Percentiles rank a stretch among this genome's conserved stretches.
phyloP scores from a whole-genome alignment of 2,329 filamentous ascomycete genomes.

The Rosellinia necatrix region DNA sequence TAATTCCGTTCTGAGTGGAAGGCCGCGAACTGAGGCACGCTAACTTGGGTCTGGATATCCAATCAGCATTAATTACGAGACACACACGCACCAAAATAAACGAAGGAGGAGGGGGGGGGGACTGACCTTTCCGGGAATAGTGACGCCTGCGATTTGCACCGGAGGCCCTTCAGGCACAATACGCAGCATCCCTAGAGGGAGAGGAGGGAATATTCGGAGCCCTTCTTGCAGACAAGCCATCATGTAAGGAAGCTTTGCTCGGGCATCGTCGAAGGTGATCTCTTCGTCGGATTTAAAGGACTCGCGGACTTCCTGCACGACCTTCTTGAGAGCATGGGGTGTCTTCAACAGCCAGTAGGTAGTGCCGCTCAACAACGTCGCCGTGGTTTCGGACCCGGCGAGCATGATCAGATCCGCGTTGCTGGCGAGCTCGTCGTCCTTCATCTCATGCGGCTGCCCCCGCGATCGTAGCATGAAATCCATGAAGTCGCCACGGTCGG shows the following conservation, averaged over 20 bases:
- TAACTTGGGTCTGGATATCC: constrained; percentile 28
- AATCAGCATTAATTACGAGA: constrained; percentile 11
- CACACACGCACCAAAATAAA: not conserved
- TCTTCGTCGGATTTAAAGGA: constrained; percentile 52
- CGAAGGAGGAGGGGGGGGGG: too few relatives aligned
- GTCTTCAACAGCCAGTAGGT: constrained; percentile 40
- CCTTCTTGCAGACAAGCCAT: constrained; percentile 35
- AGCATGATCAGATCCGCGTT: constrained; percentile 41
- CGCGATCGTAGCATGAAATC: constrained; percentile 40
- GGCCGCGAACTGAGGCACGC: constrained; percentile 35
- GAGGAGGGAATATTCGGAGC: constrained; percentile 35
- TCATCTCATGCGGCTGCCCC: constrained; percentile 37
- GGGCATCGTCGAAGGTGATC: constrained; percentile 47
- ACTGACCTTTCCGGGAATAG: constrained; percentile 34
- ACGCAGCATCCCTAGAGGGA: constrained; percentile 31
- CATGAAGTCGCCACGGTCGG: constrained; percentile 40
- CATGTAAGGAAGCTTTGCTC: constrained; percentile 33
- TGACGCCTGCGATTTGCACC: constrained; percentile 30
- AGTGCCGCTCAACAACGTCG: constrained; percentile 35
- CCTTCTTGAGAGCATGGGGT: constrained; percentile 36
- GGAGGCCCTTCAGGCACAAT: constrained; percentile 30
- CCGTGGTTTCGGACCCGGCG: constrained; percentile 40
- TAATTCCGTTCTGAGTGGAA: constrained; percentile 35
- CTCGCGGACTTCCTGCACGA: constrained; percentile 47
- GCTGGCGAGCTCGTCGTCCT: constrained; percentile 39